Evolutionary conservation across 2,329 filamentous ascomycete genomes (phyloP), one percentile per base, ranked within the genome.

Genomic region (Apiospora hydei): DNA sequence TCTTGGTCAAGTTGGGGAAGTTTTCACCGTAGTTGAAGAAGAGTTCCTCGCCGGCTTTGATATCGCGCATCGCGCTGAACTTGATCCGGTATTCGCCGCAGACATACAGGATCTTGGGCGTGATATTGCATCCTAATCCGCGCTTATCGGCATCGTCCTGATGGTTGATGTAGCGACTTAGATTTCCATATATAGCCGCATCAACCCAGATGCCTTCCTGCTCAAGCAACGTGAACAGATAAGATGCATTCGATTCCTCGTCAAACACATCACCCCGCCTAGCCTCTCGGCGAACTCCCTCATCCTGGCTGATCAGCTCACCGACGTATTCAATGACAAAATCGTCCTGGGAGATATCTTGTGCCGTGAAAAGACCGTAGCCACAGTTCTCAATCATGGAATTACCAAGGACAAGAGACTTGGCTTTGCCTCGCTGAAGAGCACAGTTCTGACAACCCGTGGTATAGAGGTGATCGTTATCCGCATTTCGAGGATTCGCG

Each of bases 131-230:
- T 70, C 92, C 80, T 44, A 74, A 71, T 13, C 93, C 79, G 75
- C 84, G 77, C 73, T 84, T 84, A 73, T 86, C 83, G 64, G 81
- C 80, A 67, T 86, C 84, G 1, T 86, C 86, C 18, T 92, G 91
- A 77, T 96, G 93, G 80, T 97, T 96, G 80, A 96, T 94, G 82
- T 95, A 96, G 4, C 94, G 90, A 67, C 92, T 91, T 74, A 95
- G 91, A 79, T 96, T 96, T 69, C 94, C 94, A 75, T 92, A 92
- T 57, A 90, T 90, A 26, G 92, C 93, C 8, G 91, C 91, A 78
- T 96, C 94, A 24, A 96, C 88, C 89, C 88, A 90, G 49, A 89
- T 89, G 57, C 88, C 88, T 75, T 90, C 88, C 26, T 88, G 84
- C 72, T 90, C 88, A 21, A 90, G 81, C 1, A 91, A 81, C 0